phyloP scores from a whole-genome alignment of 2,329 filamentous ascomycete species.

The Epichloe amarillans region DNA sequence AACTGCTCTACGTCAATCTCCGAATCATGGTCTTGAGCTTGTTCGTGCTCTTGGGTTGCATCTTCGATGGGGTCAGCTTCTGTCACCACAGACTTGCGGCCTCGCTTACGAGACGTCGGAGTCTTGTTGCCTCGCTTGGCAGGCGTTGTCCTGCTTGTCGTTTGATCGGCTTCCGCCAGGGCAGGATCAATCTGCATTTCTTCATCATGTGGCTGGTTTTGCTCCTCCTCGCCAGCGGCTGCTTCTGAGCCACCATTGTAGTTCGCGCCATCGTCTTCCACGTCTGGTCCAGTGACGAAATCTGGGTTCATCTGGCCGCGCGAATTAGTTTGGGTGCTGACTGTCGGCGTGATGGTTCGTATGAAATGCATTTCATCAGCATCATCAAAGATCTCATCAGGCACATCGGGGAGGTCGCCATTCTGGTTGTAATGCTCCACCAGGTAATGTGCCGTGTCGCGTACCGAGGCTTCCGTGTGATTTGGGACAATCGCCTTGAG shows the following conservation, averaged over 20 bases:
- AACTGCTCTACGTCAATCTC: slow-evolving; percentile 15
- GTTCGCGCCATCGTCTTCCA: slow-evolving; percentile 11
- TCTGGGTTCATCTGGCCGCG: slow-evolving; percentile 13
- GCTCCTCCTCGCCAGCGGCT: background rate
- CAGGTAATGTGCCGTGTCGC: slow-evolving; percentile 23
- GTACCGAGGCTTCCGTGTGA: slow-evolving; percentile 17
- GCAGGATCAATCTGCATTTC: slow-evolving; percentile 22
- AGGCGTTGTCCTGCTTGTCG: slow-evolving; percentile 15
- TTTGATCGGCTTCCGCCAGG: slow-evolving; percentile 9
- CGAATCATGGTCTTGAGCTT: slow-evolving; percentile 10
- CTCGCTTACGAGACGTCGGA: slow-evolving; percentile 11
- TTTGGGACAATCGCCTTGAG: slow-evolving; percentile 22
- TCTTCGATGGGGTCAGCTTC: slow-evolving; percentile 21
- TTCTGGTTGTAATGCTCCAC: slow-evolving; percentile 21
- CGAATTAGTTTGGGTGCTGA: background rate
- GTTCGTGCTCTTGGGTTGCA: slow-evolving; percentile 7
- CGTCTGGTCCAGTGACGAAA: slow-evolving; percentile 18
- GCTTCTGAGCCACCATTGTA: slow-evolving; percentile 8
- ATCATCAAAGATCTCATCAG: slow-evolving; percentile 17
- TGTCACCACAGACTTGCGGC: slow-evolving; percentile 12
- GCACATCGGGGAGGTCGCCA: slow-evolving; percentile 21
- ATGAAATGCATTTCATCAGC: slow-evolving; percentile 20
- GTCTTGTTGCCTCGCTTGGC: slow-evolving; percentile 14
- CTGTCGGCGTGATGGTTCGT: slow-evolving; percentile 6
- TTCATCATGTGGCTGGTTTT: slow-evolving; percentile 8